Evolutionary conservation across 2,329 filamentous ascomycete genomes (phyloP).

Genomic region (Aspergillus awamori): DNA sequence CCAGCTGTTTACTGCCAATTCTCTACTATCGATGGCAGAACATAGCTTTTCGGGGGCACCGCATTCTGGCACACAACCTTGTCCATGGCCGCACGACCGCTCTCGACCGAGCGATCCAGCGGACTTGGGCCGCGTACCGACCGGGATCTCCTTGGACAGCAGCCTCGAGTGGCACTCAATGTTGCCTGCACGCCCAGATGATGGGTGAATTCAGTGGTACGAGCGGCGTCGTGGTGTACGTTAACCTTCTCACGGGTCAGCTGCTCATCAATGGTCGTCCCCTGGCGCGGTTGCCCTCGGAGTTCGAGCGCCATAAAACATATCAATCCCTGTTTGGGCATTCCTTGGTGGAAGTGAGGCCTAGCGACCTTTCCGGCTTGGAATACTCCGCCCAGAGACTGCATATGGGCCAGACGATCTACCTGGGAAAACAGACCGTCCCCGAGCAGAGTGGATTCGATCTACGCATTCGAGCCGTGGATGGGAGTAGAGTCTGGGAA

Average conservation of each 20-base stretch:
- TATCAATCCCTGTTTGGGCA: constrained; percentile 32
- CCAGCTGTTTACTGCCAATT: constrained; percentile 18
- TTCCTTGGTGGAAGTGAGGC: constrained; percentile 25
- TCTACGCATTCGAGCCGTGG: constrained; percentile 37
- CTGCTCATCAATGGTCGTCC: constrained; percentile 37
- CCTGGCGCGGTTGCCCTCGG: constrained; percentile 31
- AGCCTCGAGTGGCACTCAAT: background rate
- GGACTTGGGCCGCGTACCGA: constrained; percentile 24
- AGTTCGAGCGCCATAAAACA: constrained; percentile 26
- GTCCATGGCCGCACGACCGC: constrained; percentile 8
- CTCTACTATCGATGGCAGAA: constrained; percentile 30
- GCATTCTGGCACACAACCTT: constrained; percentile 12
- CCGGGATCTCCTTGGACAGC: constrained; percentile 13
- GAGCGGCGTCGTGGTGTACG: constrained; percentile 27
- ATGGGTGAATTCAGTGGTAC: background rate
- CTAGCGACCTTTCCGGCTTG: constrained; percentile 19
- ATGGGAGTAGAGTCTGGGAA: constrained; percentile 26
- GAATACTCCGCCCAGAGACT: constrained; percentile 26
- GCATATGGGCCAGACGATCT: constrained; percentile 25
- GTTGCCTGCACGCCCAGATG: constrained; percentile 11
- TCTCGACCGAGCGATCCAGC: constrained; percentile 21
- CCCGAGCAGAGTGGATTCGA: constrained; percentile 26
- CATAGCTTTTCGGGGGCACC: constrained; percentile 19
- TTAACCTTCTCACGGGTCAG: constrained; percentile 37
- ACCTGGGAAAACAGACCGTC: constrained; percentile 18